Evolutionary conservation across 768 basidiomycete genomes (phyloP), one percentile per base, ranked within the genome.

Genomic region (Pulveroboletus sp.): DNA sequence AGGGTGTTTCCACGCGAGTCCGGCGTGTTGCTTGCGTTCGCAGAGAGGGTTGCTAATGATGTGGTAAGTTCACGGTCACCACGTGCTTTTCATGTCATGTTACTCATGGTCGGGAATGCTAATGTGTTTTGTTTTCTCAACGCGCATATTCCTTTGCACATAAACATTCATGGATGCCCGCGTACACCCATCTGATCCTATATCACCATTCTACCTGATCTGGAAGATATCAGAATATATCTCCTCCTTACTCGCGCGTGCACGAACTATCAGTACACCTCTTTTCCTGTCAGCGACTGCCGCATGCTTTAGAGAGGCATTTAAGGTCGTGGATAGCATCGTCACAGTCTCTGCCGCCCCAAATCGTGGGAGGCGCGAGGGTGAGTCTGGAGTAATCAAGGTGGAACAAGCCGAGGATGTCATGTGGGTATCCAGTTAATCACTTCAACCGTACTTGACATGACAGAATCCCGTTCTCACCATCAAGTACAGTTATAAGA

Each of bases 281-380:
- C 72, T 78, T 2, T 96, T 86, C 65, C 76, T 97, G 15, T 83
- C 86, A 58, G 91, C 93, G 3, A 81, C 85, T 0, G 93, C 95
- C 0, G 96, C 94, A 0, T 85, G 85, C 12, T 97, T 97, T 66
- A 78, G 84, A 15, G 92, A 95, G 64, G 76, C 88, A 2, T 95
- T 88, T 82, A 78, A 85, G 31, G 81, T 97, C 56, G 92, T 92
- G 0, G 91, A 93, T 54, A 73, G 76, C 7, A 76, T 95, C 31
- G 66, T 89, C 49, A 71, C 78, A 21, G 80, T 87, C 28, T 80
- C 78, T 0, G 59, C 49, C 27, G 28, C 52, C 35, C 26, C 46
- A 4, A 24, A 11, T 5, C 43, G 53, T 57, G 24, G 48, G 40
- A 43, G 43, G 15, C 32, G 24, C 14, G 39, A 55, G 15, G 27